These are phyloP conservation scores for Zoysia japonica DNA, from an alignment of 176 grass and related monocot species.

Conservation along the genomic window DNA sequence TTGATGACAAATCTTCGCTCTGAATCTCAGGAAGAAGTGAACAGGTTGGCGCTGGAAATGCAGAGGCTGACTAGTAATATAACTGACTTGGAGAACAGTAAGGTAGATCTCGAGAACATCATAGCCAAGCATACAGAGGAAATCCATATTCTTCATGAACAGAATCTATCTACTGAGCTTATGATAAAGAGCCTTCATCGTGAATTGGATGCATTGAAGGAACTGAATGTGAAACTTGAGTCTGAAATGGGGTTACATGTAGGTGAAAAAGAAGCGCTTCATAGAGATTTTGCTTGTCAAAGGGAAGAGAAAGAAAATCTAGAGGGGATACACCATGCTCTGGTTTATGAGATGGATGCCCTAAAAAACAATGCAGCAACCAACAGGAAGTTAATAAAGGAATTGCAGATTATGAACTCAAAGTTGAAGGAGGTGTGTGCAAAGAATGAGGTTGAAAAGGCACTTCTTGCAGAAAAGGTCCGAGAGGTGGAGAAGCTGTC, in stretches of 20 bases:
- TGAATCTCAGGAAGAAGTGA: constrained; percentile 50
- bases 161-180: constrained; percentile 46
- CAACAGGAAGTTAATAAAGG: constrained; percentile 48
- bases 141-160: constrained; percentile 47
- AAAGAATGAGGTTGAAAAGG: constrained; percentile 76
- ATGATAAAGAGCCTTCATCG: constrained; percentile 51
- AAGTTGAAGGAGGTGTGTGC: constrained; percentile 72
- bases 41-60: constrained; percentile 44
- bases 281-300: constrained; percentile 59
- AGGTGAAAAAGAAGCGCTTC: constrained; percentile 70
- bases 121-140: constrained; percentile 44
- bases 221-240: constrained; percentile 64
- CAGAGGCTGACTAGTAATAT: constrained; percentile 52
- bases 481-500: constrained; percentile 65
- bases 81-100: constrained; percentile 54
- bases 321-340: constrained; percentile 45
- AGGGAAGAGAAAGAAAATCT: constrained; percentile 70
- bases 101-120: constrained; percentile 59
- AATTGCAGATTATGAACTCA: constrained; percentile 58
- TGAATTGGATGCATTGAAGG: constrained; percentile 59
- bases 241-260: constrained; percentile 57
- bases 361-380: constrained; percentile 27
- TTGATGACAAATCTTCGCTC: constrained; percentile 38
- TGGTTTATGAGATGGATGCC: constrained; percentile 50
- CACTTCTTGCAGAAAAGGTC: constrained; percentile 59